Evolutionary conservation across 2,329 filamentous ascomycete genomes (phyloP), one percentile per base, ranked within the genome.

Genomic region (Geosmithia flava): DNA sequence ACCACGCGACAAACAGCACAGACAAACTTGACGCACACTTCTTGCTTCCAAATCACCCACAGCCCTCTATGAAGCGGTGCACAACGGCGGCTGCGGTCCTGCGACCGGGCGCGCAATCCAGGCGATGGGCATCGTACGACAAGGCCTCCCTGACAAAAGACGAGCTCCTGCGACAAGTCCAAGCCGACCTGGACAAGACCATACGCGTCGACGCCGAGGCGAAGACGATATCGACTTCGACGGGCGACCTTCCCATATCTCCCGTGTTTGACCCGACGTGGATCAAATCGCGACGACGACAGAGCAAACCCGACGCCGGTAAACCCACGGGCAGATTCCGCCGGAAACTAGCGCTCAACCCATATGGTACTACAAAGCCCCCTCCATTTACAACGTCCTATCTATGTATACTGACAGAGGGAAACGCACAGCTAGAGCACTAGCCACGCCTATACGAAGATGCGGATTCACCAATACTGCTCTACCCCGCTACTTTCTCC

Each of bases 401-500:
- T 37, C 6, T 13, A 11, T 37, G 11, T 37, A 6, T 8, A 11
- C 42, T 44, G 42, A 44, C 42, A 23, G 7, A n/a, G n/a, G n/a
- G 33, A 37, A 47, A 5, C 13, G 2, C 30, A 23, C 48, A 85
- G 83, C 83, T 3, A 71, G 71, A 43, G 76, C 80, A 7, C 71
- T 89, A 20, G 75, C 76, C 29, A 75, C 75, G 0, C 77, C 80
- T 0, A 49, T 82, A 20, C 78, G 85, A 48, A 55, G 60, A 49
- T 86, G 82, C 55, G 56, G 62, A 20, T 58, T 74, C 30, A 79
- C 80, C 1, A 51, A 56, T 0, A 58, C 60, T 0, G 56, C 58
- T 1, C 61, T 87, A 7, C 85, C 85, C 1, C 62, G 61, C 15
- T 79, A 74, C 55, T 83, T 87, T 58, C 65, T 87, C 4, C 75